These are phyloP conservation scores for Dysphania ambrosioides DNA, from an alignment of 148 eudicot genomes.

Conservation along the genomic window DNA sequence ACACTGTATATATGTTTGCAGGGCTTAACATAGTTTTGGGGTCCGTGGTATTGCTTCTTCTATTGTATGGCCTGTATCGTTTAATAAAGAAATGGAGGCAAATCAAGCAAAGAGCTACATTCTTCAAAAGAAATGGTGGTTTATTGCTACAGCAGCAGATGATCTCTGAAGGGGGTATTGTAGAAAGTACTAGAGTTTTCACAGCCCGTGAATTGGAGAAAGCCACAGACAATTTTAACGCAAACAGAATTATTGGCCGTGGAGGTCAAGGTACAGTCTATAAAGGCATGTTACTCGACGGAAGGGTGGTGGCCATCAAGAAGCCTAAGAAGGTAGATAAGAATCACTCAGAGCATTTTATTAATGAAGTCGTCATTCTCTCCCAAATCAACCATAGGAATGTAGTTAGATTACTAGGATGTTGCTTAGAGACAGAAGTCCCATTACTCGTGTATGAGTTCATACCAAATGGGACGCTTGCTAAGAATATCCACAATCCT, in stretches of 20 bases:
- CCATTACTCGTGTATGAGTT: conserved; percentile 27
- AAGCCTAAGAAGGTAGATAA: conserved; percentile 26
- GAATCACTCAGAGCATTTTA: conserved; percentile 25
- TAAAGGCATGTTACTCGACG: conserved; percentile 23
- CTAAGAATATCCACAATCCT: conserved; percentile 16
- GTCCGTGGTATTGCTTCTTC: conserved; percentile 14
- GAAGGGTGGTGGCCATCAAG: conserved; percentile 26
- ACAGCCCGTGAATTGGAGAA: conserved; percentile 18
- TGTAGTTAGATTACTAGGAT: conserved; percentile 23
- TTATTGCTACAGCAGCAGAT: conserved; percentile 20
- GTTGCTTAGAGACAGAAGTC: conserved; percentile 26
- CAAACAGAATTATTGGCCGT: conserved; percentile 22
- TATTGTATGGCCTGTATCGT: conserved; percentile 5
- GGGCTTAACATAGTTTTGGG: conserved; percentile 10
- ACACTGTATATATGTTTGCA: conserved; percentile 13
- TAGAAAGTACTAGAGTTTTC: conserved; percentile 24
- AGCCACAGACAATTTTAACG: conserved; percentile 20
- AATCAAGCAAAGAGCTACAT: background rate
- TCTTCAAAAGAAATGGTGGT: conserved; percentile 26
- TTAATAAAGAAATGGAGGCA: background rate
- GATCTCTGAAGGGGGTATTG: conserved; percentile 10
- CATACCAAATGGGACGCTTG: conserved; percentile 20
- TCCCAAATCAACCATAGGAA: conserved; percentile 29
- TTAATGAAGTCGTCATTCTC: conserved; percentile 23
- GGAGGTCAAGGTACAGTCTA: conserved; percentile 30